phyloP scores from a whole-genome alignment of 2,329 filamentous ascomycete genomes.

The Colletotrichum liriopes region DNA sequence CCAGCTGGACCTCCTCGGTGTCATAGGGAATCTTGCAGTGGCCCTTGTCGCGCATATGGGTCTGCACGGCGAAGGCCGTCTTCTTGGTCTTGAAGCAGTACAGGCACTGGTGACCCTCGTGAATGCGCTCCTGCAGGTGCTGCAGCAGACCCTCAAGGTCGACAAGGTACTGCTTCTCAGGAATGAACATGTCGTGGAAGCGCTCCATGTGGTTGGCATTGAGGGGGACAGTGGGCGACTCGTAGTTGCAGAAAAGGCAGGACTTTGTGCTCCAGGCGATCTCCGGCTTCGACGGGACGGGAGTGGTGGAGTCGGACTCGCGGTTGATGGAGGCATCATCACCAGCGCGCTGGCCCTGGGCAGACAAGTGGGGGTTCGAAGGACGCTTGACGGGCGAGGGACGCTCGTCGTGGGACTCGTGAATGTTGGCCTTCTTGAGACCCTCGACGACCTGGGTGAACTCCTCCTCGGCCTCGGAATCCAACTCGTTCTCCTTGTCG shows the following conservation, averaged over 20 bases:
- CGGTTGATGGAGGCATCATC: slow-evolving; percentile 56
- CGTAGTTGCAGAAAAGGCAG: slow-evolving; percentile 94
- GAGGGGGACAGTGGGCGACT: slow-evolving; percentile 81
- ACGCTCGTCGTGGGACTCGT: slow-evolving; percentile 60
- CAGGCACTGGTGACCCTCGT: slow-evolving; percentile 86
- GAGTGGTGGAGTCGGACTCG: slow-evolving; percentile 60
- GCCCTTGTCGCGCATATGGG: slow-evolving; percentile 96
- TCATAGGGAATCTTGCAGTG: slow-evolving; percentile 98
- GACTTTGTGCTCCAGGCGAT: slow-evolving; percentile 63
- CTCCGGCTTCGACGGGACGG: slow-evolving; percentile 54
- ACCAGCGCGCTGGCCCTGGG: slow-evolving; percentile 58
- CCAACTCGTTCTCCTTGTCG: slow-evolving; percentile 64
- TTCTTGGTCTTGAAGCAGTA: slow-evolving; percentile 89
- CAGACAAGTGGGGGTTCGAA: slow-evolving; percentile 64
- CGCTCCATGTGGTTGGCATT: slow-evolving; percentile 93
- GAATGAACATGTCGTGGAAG: slow-evolving; percentile 95
- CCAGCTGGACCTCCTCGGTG: slow-evolving; percentile 89
- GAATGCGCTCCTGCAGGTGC: slow-evolving; percentile 85
- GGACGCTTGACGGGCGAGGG: slow-evolving; percentile 70
- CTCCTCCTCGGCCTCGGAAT: slow-evolving; percentile 80
- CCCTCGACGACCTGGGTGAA: slow-evolving; percentile 84
- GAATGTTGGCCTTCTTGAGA: slow-evolving; percentile 81
- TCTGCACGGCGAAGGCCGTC: slow-evolving; percentile 86
- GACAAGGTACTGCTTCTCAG: slow-evolving; percentile 87
- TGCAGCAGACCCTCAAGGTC: slow-evolving; percentile 86